These are phyloP conservation scores for Ramaria sp. DNA, from an alignment of 768 basidiomycete genomes.

Conservation along the genomic window DNA sequence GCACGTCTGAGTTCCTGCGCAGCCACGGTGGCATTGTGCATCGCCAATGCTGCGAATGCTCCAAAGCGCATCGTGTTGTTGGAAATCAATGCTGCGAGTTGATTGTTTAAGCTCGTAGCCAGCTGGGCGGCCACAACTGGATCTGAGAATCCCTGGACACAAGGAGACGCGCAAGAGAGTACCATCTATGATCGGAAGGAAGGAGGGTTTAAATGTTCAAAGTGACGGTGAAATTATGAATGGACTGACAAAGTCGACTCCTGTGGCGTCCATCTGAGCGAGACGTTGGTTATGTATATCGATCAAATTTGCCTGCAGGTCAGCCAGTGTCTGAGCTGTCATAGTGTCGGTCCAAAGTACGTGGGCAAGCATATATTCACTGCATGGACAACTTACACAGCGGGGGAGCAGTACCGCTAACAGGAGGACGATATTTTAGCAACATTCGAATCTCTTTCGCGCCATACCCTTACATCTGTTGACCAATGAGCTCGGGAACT, in stretches of 20 bases:
- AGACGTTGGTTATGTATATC: constrained; percentile 9
- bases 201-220: not conserved
- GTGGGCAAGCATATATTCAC: no score
- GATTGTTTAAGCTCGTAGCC: constrained; percentile 6
- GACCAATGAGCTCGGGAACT: not conserved
- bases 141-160: constrained; percentile 10
- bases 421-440: not conserved
- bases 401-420: not conserved
- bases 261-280: constrained; percentile 4
- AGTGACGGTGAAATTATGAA: not conserved
- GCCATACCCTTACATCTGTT: not conserved
- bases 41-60: constrained; percentile 8
- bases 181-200: constrained; percentile 5
- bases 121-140: constrained; percentile 1
- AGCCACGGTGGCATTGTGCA: constrained; percentile 10
- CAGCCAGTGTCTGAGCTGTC: not conserved
- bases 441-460: no score
- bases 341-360: no score
- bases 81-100: constrained; percentile 5
- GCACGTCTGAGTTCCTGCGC: constrained; percentile 10
- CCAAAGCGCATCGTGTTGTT: constrained; percentile 12
- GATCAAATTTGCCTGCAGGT: constrained; percentile 1
- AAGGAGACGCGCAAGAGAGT: constrained; percentile 9
- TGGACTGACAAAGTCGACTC: constrained; percentile 5
- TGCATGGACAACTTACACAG: not conserved